These are phyloP conservation scores for Phytophthora syringae DNA, from an alignment of 352 stramenopile genomes.

Conservation along the genomic window DNA sequence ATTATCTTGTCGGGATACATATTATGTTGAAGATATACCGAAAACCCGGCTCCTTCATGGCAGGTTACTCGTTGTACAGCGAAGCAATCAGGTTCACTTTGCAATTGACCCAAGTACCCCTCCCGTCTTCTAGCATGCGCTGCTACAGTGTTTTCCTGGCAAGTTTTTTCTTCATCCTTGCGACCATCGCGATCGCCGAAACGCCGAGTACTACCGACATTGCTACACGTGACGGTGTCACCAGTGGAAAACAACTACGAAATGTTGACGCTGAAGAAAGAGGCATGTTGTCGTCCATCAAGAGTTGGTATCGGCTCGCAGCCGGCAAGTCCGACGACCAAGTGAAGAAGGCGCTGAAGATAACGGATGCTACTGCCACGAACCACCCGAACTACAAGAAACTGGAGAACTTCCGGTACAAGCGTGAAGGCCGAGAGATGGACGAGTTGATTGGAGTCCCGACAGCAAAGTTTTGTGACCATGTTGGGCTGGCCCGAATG, in stretches of 20 bases:
- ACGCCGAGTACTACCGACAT: too few relatives aligned
- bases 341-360: slow-evolving; percentile 1
- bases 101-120: not conserved
- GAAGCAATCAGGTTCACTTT: too few relatives aligned
- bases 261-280: too few relatives aligned
- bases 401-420: slow-evolving; percentile 1
- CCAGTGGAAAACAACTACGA: too few relatives aligned
- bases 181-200: not conserved
- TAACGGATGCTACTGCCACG: not conserved
- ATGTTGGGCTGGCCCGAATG: not conserved
- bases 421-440: not conserved
- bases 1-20: too few relatives aligned
- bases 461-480: not conserved
- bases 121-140: not conserved
- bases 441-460: not conserved
- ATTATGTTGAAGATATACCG: too few relatives aligned
- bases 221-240: too few relatives aligned
- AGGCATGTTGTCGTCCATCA: too few relatives aligned
- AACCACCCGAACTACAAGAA: slow-evolving; percentile 1
- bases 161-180: not conserved
- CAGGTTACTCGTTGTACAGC: too few relatives aligned
- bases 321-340: not conserved
- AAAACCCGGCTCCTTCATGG: too few relatives aligned
- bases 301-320: not conserved
- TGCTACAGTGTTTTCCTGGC: not conserved